Evolutionary conservation across 192 early-diverging fungal species (phyloP).

Genomic region (Entomortierella parvispora): DNA sequence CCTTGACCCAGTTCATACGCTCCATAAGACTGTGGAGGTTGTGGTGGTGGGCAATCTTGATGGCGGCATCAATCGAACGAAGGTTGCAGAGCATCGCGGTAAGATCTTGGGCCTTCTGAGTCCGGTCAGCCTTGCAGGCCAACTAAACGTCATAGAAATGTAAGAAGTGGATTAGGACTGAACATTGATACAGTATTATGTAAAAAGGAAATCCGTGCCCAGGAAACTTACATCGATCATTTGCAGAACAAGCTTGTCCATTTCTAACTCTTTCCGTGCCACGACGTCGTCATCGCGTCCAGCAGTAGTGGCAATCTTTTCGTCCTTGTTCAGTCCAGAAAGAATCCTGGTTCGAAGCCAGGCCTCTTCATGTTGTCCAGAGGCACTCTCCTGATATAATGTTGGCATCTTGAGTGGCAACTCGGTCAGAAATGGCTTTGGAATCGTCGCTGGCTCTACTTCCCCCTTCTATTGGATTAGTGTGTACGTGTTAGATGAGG

Average conservation of each 20-base stretch:
- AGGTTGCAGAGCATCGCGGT: conserved; percentile 66
- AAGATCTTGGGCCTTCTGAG: conserved; percentile 85
- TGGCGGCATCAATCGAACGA: conserved; percentile 81
- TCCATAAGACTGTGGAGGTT: conserved; percentile 79
- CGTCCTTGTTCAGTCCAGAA: conserved; percentile 65
- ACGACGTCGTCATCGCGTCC: conserved; percentile 50
- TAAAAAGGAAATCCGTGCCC: too few species aligned
- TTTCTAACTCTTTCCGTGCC: conserved; percentile 68
- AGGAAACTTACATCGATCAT: conserved; percentile 75
- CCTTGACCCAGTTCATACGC: conserved; percentile 63
- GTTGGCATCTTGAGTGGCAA: conserved; percentile 24
- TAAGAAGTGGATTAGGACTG: background rate
- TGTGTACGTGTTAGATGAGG: too few species aligned
- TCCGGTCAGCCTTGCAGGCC: conserved; percentile 82
- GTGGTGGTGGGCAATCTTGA: conserved; percentile 83
- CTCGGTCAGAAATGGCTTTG: conserved; percentile 65
- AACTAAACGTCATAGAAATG: conserved; percentile 36
- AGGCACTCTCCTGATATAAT: conserved; percentile 15
- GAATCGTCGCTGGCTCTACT: conserved; percentile 71
- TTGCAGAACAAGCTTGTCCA: conserved; percentile 82
- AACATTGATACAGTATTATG: background rate
- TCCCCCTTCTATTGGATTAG: conserved; percentile 65
- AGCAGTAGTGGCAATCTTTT: conserved; percentile 56
- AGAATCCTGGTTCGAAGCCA: conserved; percentile 63
- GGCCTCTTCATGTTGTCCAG: conserved; percentile 52